These are phyloP conservation scores for Tricholoma sp. DNA, from an alignment of 768 basidiomycete species.

Conservation along the genomic window DNA sequence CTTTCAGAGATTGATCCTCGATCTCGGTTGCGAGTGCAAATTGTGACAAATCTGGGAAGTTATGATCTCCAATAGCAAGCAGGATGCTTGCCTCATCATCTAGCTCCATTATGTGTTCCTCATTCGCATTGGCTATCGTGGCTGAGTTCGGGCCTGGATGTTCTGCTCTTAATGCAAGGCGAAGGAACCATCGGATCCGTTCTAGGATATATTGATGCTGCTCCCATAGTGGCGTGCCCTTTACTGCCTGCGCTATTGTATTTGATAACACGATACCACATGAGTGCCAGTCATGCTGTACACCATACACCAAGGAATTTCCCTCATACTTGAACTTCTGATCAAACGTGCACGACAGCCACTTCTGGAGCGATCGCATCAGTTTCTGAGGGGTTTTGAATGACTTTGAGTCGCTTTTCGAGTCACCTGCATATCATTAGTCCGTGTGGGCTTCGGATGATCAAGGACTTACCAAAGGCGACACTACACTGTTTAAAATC, in stretches of 20 bases:
- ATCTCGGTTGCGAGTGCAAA: background rate
- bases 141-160: background rate
- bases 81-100: background rate
- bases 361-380: slow-evolving; percentile 4
- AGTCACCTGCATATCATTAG: background rate
- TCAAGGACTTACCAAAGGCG: slow-evolving; percentile 6
- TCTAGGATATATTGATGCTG: background rate
- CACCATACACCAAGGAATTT: slow-evolving; percentile 1
- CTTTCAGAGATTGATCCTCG: background rate
- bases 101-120: background rate
- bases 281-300: slow-evolving; percentile 3
- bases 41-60: background rate
- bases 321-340: background rate
- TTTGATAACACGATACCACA: slow-evolving; percentile 4
- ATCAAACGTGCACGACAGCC: slow-evolving; percentile 1
- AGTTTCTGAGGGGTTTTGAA: background rate
- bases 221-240: background rate
- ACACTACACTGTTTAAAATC: slow-evolving; percentile 11
- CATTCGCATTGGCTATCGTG: background rate
- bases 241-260: background rate
- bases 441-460: background rate
- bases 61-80: background rate
- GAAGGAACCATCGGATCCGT: background rate
- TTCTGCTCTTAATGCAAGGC: slow-evolving; percentile 6
- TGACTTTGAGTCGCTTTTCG: background rate